Conservation (phyloP, 495 filamentous ascomycete species). For the Lindgomyces ingoldianus region DNA sequence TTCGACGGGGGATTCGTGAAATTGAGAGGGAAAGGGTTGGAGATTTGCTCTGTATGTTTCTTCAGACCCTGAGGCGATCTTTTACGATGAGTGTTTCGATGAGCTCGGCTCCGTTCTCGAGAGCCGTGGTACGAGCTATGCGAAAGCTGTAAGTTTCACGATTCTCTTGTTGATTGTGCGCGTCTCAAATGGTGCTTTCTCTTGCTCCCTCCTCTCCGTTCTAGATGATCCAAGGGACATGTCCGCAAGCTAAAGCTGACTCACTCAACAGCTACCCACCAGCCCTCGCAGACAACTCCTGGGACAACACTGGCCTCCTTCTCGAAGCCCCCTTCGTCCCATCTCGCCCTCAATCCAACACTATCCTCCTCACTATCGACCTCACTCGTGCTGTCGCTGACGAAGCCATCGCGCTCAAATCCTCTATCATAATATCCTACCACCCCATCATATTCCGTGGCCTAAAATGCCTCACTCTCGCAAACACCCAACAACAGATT, state of each 20-base stretch:
- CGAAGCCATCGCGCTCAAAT: constrained; percentile 76
- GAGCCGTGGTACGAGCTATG: constrained; percentile 78
- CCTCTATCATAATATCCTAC: constrained; percentile 83
- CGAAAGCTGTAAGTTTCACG: constrained; percentile 67
- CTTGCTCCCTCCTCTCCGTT: too few relatives aligned
- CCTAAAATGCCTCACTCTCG: constrained; percentile 81
- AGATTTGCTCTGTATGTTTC: constrained; percentile 10
- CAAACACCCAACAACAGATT: constrained; percentile 81
- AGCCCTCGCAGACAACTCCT: constrained; percentile 82
- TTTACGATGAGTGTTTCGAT: constrained; percentile 40
- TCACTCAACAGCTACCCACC: constrained; percentile 71
- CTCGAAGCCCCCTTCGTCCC: constrained; percentile 73
- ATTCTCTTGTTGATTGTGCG: too few relatives aligned
- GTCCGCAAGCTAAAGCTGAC: constrained; percentile 1
- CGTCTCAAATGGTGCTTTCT: too few relatives aligned
- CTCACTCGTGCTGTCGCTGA: constrained; percentile 86
- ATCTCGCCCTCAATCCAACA: constrained; percentile 61
- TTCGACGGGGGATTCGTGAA: too few relatives aligned
- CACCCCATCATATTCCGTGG: constrained; percentile 96
- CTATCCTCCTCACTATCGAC: constrained; percentile 87
- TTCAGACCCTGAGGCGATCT: constrained; percentile 15
- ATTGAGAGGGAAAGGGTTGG: too few relatives aligned
- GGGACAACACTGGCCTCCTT: constrained; percentile 90
- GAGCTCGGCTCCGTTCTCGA: constrained; percentile 66
- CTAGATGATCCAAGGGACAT: too few relatives aligned